Evolutionary conservation across 2,329 filamentous ascomycete genomes (phyloP), one percentile per base, ranked within the genome.

Genomic region (Pseudogymnoascus sp.): DNA sequence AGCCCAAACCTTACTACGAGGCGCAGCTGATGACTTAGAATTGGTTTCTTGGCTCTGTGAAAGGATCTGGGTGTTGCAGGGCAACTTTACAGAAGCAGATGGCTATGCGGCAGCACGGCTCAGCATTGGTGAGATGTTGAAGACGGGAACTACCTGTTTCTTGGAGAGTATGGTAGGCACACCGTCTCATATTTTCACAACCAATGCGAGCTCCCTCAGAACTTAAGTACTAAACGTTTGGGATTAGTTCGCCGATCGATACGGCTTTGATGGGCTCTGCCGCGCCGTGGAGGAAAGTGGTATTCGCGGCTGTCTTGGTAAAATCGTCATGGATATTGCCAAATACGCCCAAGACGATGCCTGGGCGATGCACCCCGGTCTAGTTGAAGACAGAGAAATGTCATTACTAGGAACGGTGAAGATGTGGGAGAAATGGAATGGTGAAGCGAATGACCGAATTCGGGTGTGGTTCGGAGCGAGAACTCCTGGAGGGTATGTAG

Each of bases 21-120:
- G 67, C 6, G 62, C 65, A 65, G 80, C 79, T 0, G 81, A 83
- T 66, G 79, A 82, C 65, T 71, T 83, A 6, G 77, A 78, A 51
- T 74, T 83, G 5, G 79, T 81, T 16, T 76, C 76, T 0, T 83
- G 80, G 80, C 75, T 82, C 3, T 82, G 80, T 66, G 79, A 82
- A 66, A 72, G 76, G 1, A 80, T 82, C 45, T 82, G 80, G 80
- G 76, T 78, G 7, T 70, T 80, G 3, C 77, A 80, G 69, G 77
- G 76, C 0, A 77, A 77, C 54, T 80, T 79, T 68, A 78, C 76
- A 0, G 70, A 72, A 2, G 76, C 77, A 36, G 80, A 83, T 70
- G 80, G 80, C 16, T 81, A 81, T 68, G 75, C 78, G 3, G 80
- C 80, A 4, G 79, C 78, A 1, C 71, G 77, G 5, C 71, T 82